These are phyloP conservation scores for Hanseniaspora nectarophila DNA, from an alignment of 805 yeast species.

Conservation along the genomic window DNA sequence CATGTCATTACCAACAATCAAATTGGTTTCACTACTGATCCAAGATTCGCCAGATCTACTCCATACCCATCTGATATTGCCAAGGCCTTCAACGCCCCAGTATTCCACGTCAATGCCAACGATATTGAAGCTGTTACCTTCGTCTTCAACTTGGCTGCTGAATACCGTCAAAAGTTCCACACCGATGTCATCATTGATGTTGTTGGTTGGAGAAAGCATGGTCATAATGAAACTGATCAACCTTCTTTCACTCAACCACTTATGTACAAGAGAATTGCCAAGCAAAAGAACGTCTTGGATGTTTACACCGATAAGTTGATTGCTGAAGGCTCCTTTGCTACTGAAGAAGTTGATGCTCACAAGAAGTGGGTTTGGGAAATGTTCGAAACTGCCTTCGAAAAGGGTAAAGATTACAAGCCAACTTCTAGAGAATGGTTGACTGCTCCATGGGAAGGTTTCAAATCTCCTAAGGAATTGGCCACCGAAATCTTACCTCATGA, in stretches of 20 bases:
- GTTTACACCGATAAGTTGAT: conserved; percentile 69
- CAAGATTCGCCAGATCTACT: conserved; percentile 92
- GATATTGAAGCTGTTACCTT: conserved; percentile 89
- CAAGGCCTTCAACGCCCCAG: conserved; percentile 92
- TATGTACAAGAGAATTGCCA: conserved; percentile 85
- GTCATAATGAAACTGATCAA: conserved; percentile 99
- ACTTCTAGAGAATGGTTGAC: conserved; percentile 95
- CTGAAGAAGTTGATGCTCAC: conserved; percentile 87
- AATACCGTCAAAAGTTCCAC: conserved; percentile 95
- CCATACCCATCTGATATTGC: conserved; percentile 97
- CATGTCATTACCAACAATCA: conserved; percentile 95
- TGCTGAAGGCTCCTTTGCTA: conserved; percentile 77
- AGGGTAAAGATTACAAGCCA: conserved; percentile 82
- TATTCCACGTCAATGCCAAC: conserved; percentile 98
- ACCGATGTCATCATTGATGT: conserved; percentile 92
- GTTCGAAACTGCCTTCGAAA: conserved; percentile 78
- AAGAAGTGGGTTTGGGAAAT: conserved; percentile 95
- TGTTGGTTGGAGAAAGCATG: conserved; percentile 96
- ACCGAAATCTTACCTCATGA: conserved; percentile 90
- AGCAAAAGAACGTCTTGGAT: conserved; percentile 81
- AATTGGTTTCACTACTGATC: conserved; percentile 99
- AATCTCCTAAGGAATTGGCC: conserved; percentile 92
- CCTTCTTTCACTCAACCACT: conserved; percentile 97
- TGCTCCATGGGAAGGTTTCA: conserved; percentile 97
- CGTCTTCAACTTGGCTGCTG: conserved; percentile 92